These are phyloP conservation scores for Leishmania arabica DNA, from an alignment of 208 protist genomes.

Conservation along the genomic window DNA sequence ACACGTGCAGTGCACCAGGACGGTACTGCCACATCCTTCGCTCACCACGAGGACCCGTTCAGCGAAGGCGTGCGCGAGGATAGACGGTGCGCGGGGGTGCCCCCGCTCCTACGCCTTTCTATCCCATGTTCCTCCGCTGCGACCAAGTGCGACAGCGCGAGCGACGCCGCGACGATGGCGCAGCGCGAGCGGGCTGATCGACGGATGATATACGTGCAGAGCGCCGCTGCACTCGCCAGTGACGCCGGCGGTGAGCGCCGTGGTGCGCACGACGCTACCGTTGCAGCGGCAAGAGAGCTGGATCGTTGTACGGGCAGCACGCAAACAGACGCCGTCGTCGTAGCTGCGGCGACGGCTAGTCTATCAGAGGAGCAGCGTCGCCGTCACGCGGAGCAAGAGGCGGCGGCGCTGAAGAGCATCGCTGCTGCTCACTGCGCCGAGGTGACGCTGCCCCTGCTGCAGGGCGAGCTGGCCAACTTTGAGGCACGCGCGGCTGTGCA, in stretches of 20 bases:
- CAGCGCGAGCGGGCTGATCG: slow-evolving; percentile 8
- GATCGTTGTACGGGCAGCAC: background rate
- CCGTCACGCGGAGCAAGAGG: background rate
- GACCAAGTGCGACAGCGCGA: background rate
- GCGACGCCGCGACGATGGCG: slow-evolving; percentile 6
- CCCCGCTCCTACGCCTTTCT: slow-evolving; percentile 16
- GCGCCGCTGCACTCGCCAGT: slow-evolving; percentile 10
- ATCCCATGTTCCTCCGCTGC: background rate
- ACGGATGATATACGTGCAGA: slow-evolving; percentile 8
- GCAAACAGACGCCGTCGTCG: background rate
- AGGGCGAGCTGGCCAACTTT: slow-evolving; percentile 23
- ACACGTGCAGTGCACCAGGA: background rate
- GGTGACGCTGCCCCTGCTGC: slow-evolving; percentile 21
- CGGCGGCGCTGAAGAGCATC: background rate
- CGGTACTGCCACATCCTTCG: background rate
- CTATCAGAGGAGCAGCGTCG: background rate
- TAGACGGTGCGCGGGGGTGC: slow-evolving; percentile 13
- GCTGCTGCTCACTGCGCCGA: slow-evolving; percentile 23
- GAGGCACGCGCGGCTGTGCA: slow-evolving; percentile 9
- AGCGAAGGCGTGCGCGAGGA: slow-evolving; percentile 2
- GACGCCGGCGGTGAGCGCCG: background rate
- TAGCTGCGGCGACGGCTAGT: background rate
- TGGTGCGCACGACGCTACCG: background rate
- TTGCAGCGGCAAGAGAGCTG: background rate
- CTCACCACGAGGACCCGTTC: slow-evolving; percentile 1